Evolutionary conservation across 768 basidiomycete species (phyloP).

Genomic region (Pholiota molesta): DNA sequence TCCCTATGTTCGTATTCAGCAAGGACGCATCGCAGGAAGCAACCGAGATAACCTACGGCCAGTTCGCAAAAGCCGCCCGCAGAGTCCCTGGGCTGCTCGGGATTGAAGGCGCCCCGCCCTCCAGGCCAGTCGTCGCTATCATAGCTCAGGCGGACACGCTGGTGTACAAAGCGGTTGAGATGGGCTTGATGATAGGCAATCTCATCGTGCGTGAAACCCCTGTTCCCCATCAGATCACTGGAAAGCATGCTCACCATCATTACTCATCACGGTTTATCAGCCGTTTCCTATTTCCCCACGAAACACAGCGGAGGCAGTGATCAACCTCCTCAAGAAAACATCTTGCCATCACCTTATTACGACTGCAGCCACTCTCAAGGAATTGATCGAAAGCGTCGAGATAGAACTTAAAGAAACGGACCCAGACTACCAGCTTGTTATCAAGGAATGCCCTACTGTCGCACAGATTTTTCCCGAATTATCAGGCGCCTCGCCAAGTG

Average conservation of each 20-base stretch:
- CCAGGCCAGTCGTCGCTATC: slow-evolving; percentile 12
- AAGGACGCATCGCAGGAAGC: slow-evolving; percentile 4
- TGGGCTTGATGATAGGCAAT: slow-evolving; percentile 14
- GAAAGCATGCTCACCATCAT: background rate
- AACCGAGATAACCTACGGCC: slow-evolving; percentile 10
- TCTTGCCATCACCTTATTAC: slow-evolving; percentile 24
- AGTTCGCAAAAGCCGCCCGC: slow-evolving; percentile 11
- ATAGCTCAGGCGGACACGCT: slow-evolving; percentile 14
- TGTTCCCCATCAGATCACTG: background rate
- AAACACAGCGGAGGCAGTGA: slow-evolving; percentile 16
- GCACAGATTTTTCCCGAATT: slow-evolving; percentile 40
- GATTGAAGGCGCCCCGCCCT: slow-evolving; percentile 1
- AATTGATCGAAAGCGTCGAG: slow-evolving; percentile 32
- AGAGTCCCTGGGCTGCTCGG: slow-evolving; percentile 4
- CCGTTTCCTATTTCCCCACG: slow-evolving; percentile 19
- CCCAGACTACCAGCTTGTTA: slow-evolving; percentile 22
- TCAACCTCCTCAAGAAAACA: slow-evolving; percentile 14
- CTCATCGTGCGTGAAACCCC: slow-evolving; percentile 3
- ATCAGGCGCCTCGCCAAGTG: background rate
- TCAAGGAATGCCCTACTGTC: slow-evolving; percentile 37
- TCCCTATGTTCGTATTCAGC: slow-evolving; percentile 13
- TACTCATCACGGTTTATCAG: background rate
- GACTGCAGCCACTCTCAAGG: slow-evolving; percentile 28
- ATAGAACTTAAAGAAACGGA: slow-evolving; percentile 21
- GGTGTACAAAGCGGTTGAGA: slow-evolving; percentile 10